A percentile compares a stretch with the other conserved stretches of the same genome.
Evolutionary conservation across 1,284 basidiomycete genomes (phyloP).

Genomic region (Cryptococcus wingfieldii): DNA sequence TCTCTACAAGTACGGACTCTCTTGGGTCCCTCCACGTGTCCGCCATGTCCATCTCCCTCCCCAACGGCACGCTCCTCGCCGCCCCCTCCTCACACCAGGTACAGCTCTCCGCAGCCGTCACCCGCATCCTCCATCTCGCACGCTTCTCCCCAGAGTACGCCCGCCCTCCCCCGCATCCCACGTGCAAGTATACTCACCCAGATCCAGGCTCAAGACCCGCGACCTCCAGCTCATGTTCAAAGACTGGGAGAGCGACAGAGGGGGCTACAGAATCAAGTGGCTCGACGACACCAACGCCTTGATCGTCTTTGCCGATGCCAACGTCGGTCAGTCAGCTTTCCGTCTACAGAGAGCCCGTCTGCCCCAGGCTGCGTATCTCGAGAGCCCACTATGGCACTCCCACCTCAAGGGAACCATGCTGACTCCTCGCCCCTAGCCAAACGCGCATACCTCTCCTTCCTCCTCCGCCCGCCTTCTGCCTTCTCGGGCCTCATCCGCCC

Average conservation of each 20-base stretch:
- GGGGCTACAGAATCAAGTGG: conserved; percentile 99
- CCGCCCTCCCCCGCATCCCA: background rate
- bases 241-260: conserved; percentile 78
- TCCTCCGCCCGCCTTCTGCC: conserved; percentile 73
- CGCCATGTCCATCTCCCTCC: conserved; percentile 47
- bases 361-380: background rate
- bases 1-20: too few relatives aligned
- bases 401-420: too few relatives aligned
- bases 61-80: conserved; percentile 41
- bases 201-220: conserved; percentile 74
- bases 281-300: conserved; percentile 91
- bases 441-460: conserved; percentile 83
- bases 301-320: conserved; percentile 76
- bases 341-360: background rate
- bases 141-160: conserved; percentile 77
- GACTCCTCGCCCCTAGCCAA: conserved; percentile 58
- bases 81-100: conserved; percentile 33
- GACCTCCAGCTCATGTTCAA: conserved; percentile 89
- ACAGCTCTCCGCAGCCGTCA: conserved; percentile 81
- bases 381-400: conserved; percentile 27
- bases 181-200: conserved; percentile 1
- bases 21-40: too few relatives aligned
- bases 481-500: conserved; percentile 72
- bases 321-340: conserved; percentile 46
- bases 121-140: conserved; percentile 84